Conservation (phyloP, 805 yeast species). For the Suhomyces kilbournensis region DNA sequence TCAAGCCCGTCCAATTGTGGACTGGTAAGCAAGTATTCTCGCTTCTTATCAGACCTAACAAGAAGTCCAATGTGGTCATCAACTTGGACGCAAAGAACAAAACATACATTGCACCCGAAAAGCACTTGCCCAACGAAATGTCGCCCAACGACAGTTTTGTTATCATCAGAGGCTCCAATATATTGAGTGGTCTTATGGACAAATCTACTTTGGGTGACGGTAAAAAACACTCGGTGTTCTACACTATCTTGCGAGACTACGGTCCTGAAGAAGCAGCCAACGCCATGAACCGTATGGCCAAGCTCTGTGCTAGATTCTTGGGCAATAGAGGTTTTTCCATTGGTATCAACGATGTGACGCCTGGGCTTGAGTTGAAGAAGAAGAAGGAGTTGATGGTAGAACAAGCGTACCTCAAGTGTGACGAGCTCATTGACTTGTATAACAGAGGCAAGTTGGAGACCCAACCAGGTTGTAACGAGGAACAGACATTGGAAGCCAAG, state of each 20-base stretch:
- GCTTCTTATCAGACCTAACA: slow-evolving; percentile 80
- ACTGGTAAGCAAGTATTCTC: slow-evolving; percentile 97
- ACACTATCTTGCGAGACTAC: slow-evolving; percentile 89
- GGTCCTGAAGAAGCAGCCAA: slow-evolving; percentile 95
- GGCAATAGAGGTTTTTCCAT: slow-evolving; percentile 97
- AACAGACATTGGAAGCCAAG: slow-evolving; percentile 95
- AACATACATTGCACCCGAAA: slow-evolving; percentile 74
- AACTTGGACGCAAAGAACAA: slow-evolving; percentile 94
- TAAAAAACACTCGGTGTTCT: slow-evolving; percentile 93
- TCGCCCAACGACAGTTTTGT: slow-evolving; percentile 96
- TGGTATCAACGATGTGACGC: slow-evolving; percentile 97
- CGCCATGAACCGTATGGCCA: slow-evolving; percentile 99
- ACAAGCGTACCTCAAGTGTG: slow-evolving; percentile 85
- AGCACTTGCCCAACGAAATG: slow-evolving; percentile 83
- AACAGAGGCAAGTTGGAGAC: slow-evolving; percentile 89
- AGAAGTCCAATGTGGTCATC: slow-evolving; percentile 70
- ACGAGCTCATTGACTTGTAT: slow-evolving; percentile 76
- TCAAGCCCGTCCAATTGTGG: slow-evolving; percentile 89
- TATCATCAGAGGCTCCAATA: slow-evolving; percentile 82
- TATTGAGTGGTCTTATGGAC: slow-evolving; percentile 94
- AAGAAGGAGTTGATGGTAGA: slow-evolving; percentile 89
- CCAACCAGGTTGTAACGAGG: slow-evolving; percentile 99
- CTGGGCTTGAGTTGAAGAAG: slow-evolving; percentile 70
- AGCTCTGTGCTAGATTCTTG: slow-evolving; percentile 88
- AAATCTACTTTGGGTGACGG: slow-evolving; percentile 96